Evolutionary conservation across 192 early-diverging fungal species (phyloP), one percentile per base, ranked within the genome.

Genomic region (Phlyctochytrium planicorne): DNA sequence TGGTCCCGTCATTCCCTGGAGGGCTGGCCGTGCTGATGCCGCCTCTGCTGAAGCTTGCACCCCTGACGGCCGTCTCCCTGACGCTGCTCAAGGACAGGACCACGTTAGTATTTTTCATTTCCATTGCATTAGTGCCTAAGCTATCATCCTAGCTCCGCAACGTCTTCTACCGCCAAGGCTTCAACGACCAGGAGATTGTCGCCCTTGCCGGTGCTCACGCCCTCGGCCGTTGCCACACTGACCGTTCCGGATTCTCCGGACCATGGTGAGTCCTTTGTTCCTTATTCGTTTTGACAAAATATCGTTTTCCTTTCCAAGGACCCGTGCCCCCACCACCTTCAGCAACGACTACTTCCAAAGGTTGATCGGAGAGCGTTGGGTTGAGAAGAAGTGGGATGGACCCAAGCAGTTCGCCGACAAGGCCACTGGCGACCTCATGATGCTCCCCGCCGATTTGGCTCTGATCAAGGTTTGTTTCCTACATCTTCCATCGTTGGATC

Each of bases 381-480:
- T 88, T 24, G 85, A 88, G 72, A 88, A 86, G 75, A 86, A 88
- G 79, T 91, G 90, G 87, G 73, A 79, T 57, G 94, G 94, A 16
- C 90, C 91, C 3, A 80, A 86, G 81, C 95, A 98, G 81, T 96
- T 79, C 73, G 89, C 86, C 50, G 94, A 96, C 79, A 93, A 94
- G 80, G 74, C 82, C 77, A 82, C 35, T 72, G 82, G 70, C 31
- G 64, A 71, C 27, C 60, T 84, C 37, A 90, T 90, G 88, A 91
- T 90, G 88, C 73, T 89, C 30, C 87, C 87, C 34, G 65, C 85
- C 53, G 90, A 91, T 72, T 73, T 91, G 73, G 85, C 87, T 52
- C 73, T 89, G 34, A 73, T 87, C 69, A 77, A 85, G 61, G n/a
- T n/a, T n/a, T n/a, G n/a, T n/a, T n/a, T n/a, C n/a, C n/a, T n/a